phyloP scores from a whole-genome alignment of 2,329 filamentous ascomycete species.

The Botrytis cinerea region DNA sequence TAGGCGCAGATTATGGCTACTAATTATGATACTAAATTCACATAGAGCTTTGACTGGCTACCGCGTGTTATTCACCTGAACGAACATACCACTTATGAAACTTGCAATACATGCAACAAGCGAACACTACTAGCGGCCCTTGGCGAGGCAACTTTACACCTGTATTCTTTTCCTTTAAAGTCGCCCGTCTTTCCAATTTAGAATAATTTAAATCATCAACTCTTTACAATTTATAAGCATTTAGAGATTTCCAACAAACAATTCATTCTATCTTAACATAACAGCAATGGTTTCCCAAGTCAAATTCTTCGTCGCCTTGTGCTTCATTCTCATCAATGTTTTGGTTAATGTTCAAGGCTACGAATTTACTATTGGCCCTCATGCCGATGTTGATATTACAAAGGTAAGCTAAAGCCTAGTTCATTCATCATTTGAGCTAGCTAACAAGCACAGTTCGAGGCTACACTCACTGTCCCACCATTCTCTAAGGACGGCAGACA shows the following conservation, averaged over 20 bases:
- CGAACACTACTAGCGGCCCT: not conserved
- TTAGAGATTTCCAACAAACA: no score
- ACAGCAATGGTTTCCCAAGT: not conserved
- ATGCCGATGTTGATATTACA: not conserved
- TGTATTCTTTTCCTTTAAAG: not conserved
- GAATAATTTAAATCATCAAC: not conserved
- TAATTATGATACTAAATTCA: not conserved
- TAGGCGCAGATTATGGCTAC: not conserved
- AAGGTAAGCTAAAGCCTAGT: not conserved
- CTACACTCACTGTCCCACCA: slow-evolving; percentile 30
- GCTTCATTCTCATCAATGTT: not conserved
- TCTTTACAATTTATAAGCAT: not conserved
- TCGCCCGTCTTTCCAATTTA: not conserved
- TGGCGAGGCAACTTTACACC: not conserved
- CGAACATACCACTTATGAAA: not conserved
- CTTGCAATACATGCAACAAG: not conserved
- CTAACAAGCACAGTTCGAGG: slow-evolving; percentile 27
- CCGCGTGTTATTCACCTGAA: not conserved
- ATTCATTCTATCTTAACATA: not conserved
- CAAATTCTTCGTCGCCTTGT: not conserved
- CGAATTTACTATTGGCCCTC: not conserved
- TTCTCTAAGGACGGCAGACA: slow-evolving; percentile 28
- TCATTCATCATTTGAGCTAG: not conserved
- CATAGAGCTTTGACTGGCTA: not conserved
- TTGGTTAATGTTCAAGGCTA: slow-evolving; percentile 1